A percentile compares a stretch with the other conserved stretches of the same genome.
These are phyloP conservation scores for Rosa lucieae DNA, from an alignment of 306 rosid species.

Conservation along the genomic window DNA sequence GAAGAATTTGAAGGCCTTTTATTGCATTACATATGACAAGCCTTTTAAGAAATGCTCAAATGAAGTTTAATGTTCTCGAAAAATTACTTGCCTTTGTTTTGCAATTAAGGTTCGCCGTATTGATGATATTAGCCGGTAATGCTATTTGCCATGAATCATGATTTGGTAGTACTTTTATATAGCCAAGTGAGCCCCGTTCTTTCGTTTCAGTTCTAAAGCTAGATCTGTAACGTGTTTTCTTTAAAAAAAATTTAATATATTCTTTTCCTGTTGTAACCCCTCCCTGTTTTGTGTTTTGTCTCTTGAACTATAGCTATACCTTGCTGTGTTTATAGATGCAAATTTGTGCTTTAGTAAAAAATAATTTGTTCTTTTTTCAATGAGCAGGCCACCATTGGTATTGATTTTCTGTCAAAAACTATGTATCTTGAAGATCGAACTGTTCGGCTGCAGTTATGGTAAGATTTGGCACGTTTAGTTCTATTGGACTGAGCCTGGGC, in stretches of 20 bases:
- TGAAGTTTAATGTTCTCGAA: not conserved
- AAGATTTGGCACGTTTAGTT: not conserved
- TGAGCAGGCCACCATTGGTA: conserved; percentile 58
- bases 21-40: not conserved
- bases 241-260: not conserved
- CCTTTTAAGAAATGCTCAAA: not conserved
- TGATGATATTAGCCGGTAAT: not conserved
- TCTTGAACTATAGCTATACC: not conserved
- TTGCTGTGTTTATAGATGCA: not conserved
- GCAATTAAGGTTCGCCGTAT: not conserved
- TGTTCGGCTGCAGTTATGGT: conserved; percentile 58
- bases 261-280: not conserved
- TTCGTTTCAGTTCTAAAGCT: not conserved
- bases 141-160: not conserved
- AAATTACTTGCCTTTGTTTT: not conserved
- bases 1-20: no score
- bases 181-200: not conserved
- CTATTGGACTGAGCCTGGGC: not conserved
- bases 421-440: conserved; percentile 70
- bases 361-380: not conserved
- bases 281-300: not conserved
- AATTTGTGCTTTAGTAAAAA: no score
- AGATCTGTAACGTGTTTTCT: not conserved
- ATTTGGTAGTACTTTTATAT: not conserved
- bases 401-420: conserved; percentile 56